phyloP scores from a whole-genome alignment of 1,284 basidiomycete species.

The Ceratobasidium sp. region DNA sequence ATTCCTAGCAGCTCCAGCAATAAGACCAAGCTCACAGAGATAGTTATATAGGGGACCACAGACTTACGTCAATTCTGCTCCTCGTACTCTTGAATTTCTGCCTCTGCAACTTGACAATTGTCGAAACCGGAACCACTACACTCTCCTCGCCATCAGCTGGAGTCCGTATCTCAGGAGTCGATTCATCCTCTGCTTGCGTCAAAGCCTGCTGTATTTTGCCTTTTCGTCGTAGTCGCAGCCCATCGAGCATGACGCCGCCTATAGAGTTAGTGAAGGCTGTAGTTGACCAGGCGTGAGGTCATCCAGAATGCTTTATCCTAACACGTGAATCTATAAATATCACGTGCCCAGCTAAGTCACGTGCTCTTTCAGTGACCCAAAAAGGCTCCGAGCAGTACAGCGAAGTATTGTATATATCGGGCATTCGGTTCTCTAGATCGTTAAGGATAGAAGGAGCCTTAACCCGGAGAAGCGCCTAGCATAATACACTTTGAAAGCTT shows the following conservation, averaged over 20 bases:
- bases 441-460: no score
- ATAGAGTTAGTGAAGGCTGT: neutral
- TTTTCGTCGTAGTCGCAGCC: neutral
- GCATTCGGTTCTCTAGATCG: no score
- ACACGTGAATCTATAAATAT: no score
- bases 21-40: no score
- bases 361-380: no score
- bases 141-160: slow-evolving; percentile 22
- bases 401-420: no score
- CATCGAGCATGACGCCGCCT: slow-evolving; percentile 1
- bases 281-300: neutral
- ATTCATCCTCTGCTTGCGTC: neutral
- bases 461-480: no score
- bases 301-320: no score
- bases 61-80: slow-evolving; percentile 23
- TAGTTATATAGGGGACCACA: no score
- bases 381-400: no score
- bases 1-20: slow-evolving; percentile 13
- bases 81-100: slow-evolving; percentile 34
- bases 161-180: slow-evolving; percentile 33
- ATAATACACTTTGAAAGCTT: no score
- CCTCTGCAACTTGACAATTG: slow-evolving; percentile 30
- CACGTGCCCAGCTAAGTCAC: no score
- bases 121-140: slow-evolving; percentile 26
- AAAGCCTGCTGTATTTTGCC: neutral